Base-by-base conservation (phyloP, 2,329 filamentous ascomycete species). In the Ceratocystis diversiconidia region DNA sequence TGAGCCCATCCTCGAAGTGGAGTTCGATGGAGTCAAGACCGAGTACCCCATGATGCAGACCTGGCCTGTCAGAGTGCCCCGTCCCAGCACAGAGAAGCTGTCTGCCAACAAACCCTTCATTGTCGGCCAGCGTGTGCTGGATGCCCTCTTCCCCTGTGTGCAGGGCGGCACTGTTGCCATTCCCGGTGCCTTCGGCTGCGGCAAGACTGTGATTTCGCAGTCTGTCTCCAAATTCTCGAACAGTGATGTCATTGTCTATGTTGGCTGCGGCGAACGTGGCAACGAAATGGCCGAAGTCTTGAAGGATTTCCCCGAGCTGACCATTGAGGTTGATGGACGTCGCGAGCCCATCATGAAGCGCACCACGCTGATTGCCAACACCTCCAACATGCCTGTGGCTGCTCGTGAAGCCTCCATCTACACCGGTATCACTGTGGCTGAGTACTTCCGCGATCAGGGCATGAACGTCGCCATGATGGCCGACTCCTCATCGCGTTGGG, bases 301-400 rank as follows among this genome's bases (percentile, higher is more conserved):
- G 83, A 97, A 96, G 89, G 94, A 99, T 78, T 99, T 99, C 82
- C 94, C 94, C 67, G 92, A 97, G 83, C 89, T 99, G 70, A 89
- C 89, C 61, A 99, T 99, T 74, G 88, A 95, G 19, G 85, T 97
- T 71, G 88, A 96, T 55, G 94, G 94, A 72, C 90, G 92, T 74
- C 88, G 92, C 78, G 94, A 99, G 76, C 92, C 92, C 71, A 99
- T 99, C 80, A 99, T 99, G 94, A 99, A 99, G 85, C 92, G 94
- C 76, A 99, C 94, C 17, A 95, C 91, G 25, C 83, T 99, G 68
- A 97, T 99, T 74, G 94, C 94, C 76, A 99, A 99, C 79, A 99
- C 94, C 55, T 99, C 94, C 72, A 99, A 99, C 82, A 99, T 99
- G 94, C 94, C 94, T 69, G 94, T 99, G 73, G 94, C 94, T 69